A percentile compares a stretch with the other conserved stretches of the same genome.
Conservation (phyloP, 768 basidiomycete species). For the Clitopilus passeckerianus region DNA sequence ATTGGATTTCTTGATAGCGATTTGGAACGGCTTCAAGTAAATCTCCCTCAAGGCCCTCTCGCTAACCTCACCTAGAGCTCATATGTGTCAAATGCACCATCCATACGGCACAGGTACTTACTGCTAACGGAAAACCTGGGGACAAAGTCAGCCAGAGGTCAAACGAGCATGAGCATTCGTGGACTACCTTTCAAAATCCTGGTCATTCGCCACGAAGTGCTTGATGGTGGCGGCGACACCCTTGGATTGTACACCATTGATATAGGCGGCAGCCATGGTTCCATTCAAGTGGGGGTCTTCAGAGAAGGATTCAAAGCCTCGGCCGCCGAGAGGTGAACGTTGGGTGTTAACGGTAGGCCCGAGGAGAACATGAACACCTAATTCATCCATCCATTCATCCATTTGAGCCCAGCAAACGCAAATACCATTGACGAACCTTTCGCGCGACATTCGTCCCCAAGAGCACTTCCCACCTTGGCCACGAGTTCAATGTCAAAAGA, state of each 20-base stretch:
- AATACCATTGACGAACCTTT: slow-evolving; percentile 24
- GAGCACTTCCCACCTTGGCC: slow-evolving; percentile 37
- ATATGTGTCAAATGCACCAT: background rate
- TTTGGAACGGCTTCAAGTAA: slow-evolving; percentile 59
- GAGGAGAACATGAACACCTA: slow-evolving; percentile 43
- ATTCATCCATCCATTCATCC: no score
- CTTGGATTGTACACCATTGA: slow-evolving; percentile 55
- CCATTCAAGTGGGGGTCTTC: slow-evolving; percentile 58
- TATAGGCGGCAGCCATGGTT: slow-evolving; percentile 53
- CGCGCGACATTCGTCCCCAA: slow-evolving; percentile 49
- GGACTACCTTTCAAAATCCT: slow-evolving; percentile 47
- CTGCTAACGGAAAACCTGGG: slow-evolving; percentile 41
- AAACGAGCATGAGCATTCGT: no score
- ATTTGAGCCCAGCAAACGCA: no score
- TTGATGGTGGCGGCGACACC: slow-evolving; percentile 64
- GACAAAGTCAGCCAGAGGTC: background rate
- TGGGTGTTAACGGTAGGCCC: slow-evolving; percentile 65
- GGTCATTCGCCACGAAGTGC: slow-evolving; percentile 60
- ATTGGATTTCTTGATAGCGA: slow-evolving; percentile 50
- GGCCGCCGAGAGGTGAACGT: slow-evolving; percentile 51
- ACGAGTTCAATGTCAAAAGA: slow-evolving; percentile 52
- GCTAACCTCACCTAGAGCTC: slow-evolving; percentile 35
- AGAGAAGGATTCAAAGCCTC: slow-evolving; percentile 59
- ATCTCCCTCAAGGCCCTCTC: slow-evolving; percentile 51
- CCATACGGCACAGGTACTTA: slow-evolving; percentile 14